Conservation (phyloP, 768 basidiomycete species). For the Boletus sensibilis region DNA sequence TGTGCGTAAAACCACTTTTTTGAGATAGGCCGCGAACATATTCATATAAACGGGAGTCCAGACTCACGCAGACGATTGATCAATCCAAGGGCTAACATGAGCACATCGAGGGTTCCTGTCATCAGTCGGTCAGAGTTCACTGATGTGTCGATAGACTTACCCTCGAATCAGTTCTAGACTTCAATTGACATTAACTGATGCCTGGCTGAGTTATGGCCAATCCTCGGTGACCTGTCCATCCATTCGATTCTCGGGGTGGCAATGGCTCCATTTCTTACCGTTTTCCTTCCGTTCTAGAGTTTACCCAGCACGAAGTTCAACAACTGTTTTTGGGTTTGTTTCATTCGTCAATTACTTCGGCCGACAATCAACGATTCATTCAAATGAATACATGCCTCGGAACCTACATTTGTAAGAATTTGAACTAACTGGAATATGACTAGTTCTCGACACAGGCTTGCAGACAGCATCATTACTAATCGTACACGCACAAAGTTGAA, state of each 20-base stretch:
- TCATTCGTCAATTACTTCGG: not conserved
- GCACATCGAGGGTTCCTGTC: conserved; percentile 8
- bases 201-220: not conserved
- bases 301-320: not conserved
- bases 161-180: conserved; percentile 8
- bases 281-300: not conserved
- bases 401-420: not conserved
- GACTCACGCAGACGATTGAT: conserved; percentile 11
- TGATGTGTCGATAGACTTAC: not conserved
- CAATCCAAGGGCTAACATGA: not conserved
- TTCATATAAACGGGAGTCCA: not conserved
- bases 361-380: not conserved
- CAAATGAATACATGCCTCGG: conserved; percentile 1
- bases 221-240: not conserved
- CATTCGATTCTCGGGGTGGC: not conserved
- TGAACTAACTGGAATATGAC: not conserved
- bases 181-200: not conserved
- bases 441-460: not conserved
- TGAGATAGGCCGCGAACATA: not conserved
- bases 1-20: not conserved
- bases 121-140: not conserved
- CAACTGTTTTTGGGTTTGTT: not conserved
- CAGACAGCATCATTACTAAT: conserved; percentile 7
- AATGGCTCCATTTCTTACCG: not conserved
- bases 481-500: conserved; percentile 13